A percentile compares a stretch with the other conserved stretches of the same genome.
phyloP scores from a whole-genome alignment of 306 rosid genomes.

The Cyclanthera cordifolia region DNA sequence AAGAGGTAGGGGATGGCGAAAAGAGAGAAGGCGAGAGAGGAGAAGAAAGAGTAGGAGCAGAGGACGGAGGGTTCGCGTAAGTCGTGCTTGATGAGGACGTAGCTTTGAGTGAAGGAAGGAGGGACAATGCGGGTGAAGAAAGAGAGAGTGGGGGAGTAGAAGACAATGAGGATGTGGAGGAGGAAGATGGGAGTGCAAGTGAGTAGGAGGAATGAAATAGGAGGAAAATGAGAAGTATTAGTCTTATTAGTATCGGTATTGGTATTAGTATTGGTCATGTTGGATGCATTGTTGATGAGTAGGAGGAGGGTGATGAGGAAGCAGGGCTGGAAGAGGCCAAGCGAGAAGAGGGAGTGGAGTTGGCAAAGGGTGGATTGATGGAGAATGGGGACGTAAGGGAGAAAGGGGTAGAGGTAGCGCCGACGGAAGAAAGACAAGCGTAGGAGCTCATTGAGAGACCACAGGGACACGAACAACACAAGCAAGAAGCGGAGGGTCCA shows the following conservation, averaged over 20 bases:
- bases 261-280: too few species aligned
- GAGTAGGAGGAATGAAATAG: too few species aligned
- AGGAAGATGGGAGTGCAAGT: conserved; percentile 13
- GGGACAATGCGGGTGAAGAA: conserved; percentile 16
- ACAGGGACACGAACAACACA: conserved; percentile 40
- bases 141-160: conserved; percentile 15
- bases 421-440: conserved; percentile 39
- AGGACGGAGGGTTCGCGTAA: conserved; percentile 13
- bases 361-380: conserved; percentile 40
- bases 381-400: not conserved
- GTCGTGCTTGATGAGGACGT: not conserved
- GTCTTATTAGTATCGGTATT: too few species aligned
- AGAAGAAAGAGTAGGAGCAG: conserved; percentile 46
- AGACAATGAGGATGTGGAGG: conserved; percentile 25
- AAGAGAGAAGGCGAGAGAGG: conserved; percentile 30
- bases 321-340: conserved; percentile 68
- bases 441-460: conserved; percentile 55
- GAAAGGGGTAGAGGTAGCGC: conserved; percentile 15
- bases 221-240: too few species aligned
- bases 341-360: conserved; percentile 31
- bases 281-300: conserved; percentile 57
- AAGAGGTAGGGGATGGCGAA: conserved; percentile 29
- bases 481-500: conserved; percentile 75
- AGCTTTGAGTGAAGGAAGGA: conserved; percentile 13
- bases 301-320: conserved; percentile 53